Base-by-base conservation (phyloP, 768 basidiomycete species). In the Xerocomus brunneocitrinus region DNA sequence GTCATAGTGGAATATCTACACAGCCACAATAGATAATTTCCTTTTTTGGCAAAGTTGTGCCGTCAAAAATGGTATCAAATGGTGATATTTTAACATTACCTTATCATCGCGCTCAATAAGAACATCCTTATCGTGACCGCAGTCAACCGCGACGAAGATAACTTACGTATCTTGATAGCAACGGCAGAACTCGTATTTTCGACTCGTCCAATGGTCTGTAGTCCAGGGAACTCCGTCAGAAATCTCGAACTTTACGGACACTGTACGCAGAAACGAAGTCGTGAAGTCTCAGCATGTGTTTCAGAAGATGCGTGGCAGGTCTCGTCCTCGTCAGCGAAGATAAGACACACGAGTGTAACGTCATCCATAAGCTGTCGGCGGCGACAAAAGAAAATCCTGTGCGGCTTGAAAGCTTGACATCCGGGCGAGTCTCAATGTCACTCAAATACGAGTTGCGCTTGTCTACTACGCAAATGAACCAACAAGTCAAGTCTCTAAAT, bases 1-100 rank as follows among this genome's bases (percentile, higher is more conserved):
- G 62, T 65, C 57, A 58, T 64, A 53, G 42, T 62, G 55, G 62
- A 41, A 31, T 62, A 62, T 62, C 53, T 3, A 25, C 62, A 62
- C 51, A 45, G 62, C 62, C 63, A 65, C 56, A 19, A 2, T 10
- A 8, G 55, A 54, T 55, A 64, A 53, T 51, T 58, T 34, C 61
- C 62, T 61, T 61, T 61, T 30, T 27, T 1, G 49, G 48, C 3
- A 45, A 9, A 16, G 25, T 16, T 47, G 14, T 50, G 6, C 10
- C n/a, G 34, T 58, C 52, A 41, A 39, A 43, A 43, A 42, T 16
- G 40, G 3, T 24, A 42, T 42, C 40, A 42, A 44, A 44, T 44
- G 43, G 28, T 16, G 43, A 28, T 30, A 44, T 44, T 30, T 44
- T 44, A 30, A 4, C 14, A 44, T 31, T 30, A 16, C 25, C 42